Conservation (phyloP, 2,329 filamentous ascomycete genomes). For the Hypoxylon sp. region DNA sequence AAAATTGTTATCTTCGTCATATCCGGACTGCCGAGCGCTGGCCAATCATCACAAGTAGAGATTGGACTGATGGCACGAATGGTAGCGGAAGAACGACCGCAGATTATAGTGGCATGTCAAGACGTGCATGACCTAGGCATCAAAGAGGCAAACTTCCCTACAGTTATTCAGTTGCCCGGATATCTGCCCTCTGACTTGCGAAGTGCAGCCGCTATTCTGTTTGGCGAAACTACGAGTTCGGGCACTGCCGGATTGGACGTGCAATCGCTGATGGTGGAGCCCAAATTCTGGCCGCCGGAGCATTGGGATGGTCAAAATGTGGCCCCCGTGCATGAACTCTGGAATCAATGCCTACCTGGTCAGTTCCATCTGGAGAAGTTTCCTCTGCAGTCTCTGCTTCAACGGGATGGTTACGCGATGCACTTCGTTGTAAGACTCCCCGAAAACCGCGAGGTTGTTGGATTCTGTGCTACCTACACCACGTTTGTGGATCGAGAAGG, state of each 20-base stretch:
- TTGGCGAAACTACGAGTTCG: slow-evolving; percentile 49
- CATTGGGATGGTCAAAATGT: slow-evolving; percentile 49
- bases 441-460: slow-evolving; percentile 54
- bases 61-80: slow-evolving; percentile 56
- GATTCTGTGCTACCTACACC: slow-evolving; percentile 68
- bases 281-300: slow-evolving; percentile 53
- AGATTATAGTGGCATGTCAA: slow-evolving; percentile 63
- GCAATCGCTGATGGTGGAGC: slow-evolving; percentile 46
- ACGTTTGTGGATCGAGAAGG: slow-evolving; percentile 63
- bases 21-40: slow-evolving; percentile 56
- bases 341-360: slow-evolving; percentile 55
- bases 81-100: slow-evolving; percentile 58
- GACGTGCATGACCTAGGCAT: slow-evolving; percentile 51
- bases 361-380: slow-evolving; percentile 56
- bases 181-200: slow-evolving; percentile 59
- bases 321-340: slow-evolving; percentile 55
- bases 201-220: slow-evolving; percentile 61
- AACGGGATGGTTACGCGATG: slow-evolving; percentile 64
- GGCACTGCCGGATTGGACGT: slow-evolving; percentile 37
- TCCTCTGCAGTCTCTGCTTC: slow-evolving; percentile 57
- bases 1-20: slow-evolving; percentile 69
- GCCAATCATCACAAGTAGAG: slow-evolving; percentile 61
- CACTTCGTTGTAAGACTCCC: slow-evolving; percentile 65
- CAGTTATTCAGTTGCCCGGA: slow-evolving; percentile 59
- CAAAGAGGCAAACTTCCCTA: slow-evolving; percentile 57